Base-by-base conservation (phyloP, 208 protist species). In the Herpetomonas tarakana region DNA sequence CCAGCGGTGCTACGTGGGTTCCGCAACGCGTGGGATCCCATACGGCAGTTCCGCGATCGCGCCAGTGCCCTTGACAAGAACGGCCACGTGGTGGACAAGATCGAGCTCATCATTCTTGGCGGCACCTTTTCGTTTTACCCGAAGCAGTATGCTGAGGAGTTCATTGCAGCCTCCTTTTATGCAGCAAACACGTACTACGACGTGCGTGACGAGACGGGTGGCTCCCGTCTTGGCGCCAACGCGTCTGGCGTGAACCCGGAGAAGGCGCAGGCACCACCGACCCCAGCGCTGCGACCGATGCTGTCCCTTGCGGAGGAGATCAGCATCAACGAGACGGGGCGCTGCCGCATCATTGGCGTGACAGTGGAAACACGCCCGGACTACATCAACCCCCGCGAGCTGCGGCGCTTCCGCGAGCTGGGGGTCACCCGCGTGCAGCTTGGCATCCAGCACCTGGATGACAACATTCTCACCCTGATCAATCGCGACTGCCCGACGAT, bases 321-420 rank as follows among this genome's bases (percentile, higher is more conserved):
- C 22, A 70, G 63, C 28, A 70, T 88, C 24, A 98, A 97, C 45
- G 97, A 99, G 64, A 78, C 88, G 52, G 87, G 83, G n/a, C 84
- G 90, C 14, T 91, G 86, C 64, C 97, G 98, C 67, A 99, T 98
- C 75, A 98, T 99, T 76, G 99, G 98, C 53, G 85, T 99, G 44
- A 99, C 99, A 1, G 97, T 99, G 22, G 99, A 99, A 68, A 99
- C 99, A 18, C 90, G 99, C 7, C 99, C 99, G 4, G 99, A 99
- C 81, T 93, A 88, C 62, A 96, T 97, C 97, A 99, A 83, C 96
- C 86, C 74, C 52, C 83, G 27, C 61, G 98, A 79, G 71, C 78
- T 99, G 79, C 86, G 94, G 7, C 75, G 80, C 11, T 91, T 93
- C 49, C 83, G 90, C 30, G 57, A 28, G 0, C 81, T 96, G 47